Conservation (phyloP, 1,284 basidiomycete genomes). For the Quambalaria eucalypti region DNA sequence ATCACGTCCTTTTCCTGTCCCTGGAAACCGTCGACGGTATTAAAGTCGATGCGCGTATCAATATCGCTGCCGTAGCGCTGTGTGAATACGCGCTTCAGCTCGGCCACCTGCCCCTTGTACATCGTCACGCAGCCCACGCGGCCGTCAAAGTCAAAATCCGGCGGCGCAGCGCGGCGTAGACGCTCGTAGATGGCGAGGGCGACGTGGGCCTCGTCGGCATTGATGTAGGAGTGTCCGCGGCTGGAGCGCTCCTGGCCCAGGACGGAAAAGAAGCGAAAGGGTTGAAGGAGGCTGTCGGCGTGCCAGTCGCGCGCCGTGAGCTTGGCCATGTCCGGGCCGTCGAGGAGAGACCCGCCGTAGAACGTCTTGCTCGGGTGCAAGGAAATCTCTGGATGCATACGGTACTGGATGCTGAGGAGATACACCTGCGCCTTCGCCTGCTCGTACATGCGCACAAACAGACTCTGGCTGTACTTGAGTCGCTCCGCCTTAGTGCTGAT, state of each 20-base stretch:
- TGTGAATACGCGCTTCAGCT: conserved; percentile 65
- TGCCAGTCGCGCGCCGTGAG: conserved; percentile 88
- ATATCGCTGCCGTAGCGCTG: conserved; percentile 67
- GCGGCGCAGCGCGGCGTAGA: conserved; percentile 62
- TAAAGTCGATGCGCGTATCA: conserved; percentile 69
- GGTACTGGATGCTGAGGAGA: conserved; percentile 93
- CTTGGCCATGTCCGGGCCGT: conserved; percentile 78
- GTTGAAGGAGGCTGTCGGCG: conserved; percentile 63
- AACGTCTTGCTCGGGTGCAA: conserved; percentile 79
- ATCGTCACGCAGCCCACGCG: conserved; percentile 85
- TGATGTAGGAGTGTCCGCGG: conserved; percentile 65
- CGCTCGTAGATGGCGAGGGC: conserved; percentile 72
- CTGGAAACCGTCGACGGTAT: conserved; percentile 60
- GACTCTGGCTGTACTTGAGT: conserved; percentile 73
- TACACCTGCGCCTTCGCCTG: conserved; percentile 71
- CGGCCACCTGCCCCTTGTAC: conserved; percentile 82
- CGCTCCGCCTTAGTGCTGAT: conserved; percentile 75
- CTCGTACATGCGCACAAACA: conserved; percentile 86
- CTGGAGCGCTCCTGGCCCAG: conserved; percentile 55
- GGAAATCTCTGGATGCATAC: conserved; percentile 97
- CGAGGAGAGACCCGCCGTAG: conserved; percentile 69
- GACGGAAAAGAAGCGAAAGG: conserved; percentile 69
- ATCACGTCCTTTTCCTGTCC: conserved; percentile 11
- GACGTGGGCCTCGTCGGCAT: conserved; percentile 65
- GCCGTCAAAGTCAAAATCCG: conserved; percentile 58